Evolutionary conservation across 2,329 filamentous ascomycete genomes (phyloP).

Genomic region (Clonostachys chloroleuca): DNA sequence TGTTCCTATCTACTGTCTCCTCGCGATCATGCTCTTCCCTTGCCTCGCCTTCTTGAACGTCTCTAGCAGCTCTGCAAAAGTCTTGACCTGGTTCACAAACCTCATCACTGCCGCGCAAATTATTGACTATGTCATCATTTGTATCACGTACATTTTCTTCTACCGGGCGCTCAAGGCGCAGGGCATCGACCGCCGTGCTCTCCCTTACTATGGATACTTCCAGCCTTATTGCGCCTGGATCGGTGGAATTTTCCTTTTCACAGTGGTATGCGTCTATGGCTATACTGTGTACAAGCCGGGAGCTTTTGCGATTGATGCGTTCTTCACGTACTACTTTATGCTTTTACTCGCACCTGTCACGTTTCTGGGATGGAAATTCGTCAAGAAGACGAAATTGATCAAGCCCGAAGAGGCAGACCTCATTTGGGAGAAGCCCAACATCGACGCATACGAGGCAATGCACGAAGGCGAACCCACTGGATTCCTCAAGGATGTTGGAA

Average conservation of each 20-base stretch:
- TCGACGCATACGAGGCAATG: conserved; percentile 50
- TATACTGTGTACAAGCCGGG: conserved; percentile 40
- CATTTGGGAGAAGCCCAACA: conserved; percentile 53
- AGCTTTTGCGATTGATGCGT: conserved; percentile 41
- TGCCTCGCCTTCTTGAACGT: conserved; percentile 48
- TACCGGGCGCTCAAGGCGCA: conserved; percentile 50
- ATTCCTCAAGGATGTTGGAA: conserved; percentile 50
- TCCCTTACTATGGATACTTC: conserved; percentile 55
- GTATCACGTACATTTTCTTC: conserved; percentile 38
- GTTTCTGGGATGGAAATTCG: conserved; percentile 58
- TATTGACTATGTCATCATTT: conserved; percentile 58
- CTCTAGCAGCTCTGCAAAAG: conserved; percentile 39
- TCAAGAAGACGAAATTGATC: conserved; percentile 53
- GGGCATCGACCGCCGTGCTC: conserved; percentile 40
- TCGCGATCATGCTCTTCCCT: conserved; percentile 46
- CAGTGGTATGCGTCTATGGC: conserved; percentile 47
- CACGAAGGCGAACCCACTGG: conserved; percentile 39
- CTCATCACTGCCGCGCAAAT: conserved; percentile 53
- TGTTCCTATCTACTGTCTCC: conserved; percentile 56
- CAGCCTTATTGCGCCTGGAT: conserved; percentile 54
- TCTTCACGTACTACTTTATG: conserved; percentile 54
- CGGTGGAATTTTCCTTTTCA: conserved; percentile 31
- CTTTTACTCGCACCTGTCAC: conserved; percentile 46
- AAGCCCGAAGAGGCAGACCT: conserved; percentile 51
- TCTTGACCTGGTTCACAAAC: conserved; percentile 49